Percentiles rank a stretch among this genome's conserved stretches.
These are phyloP conservation scores for Fomes fomentarius DNA, from an alignment of 1,284 basidiomycete genomes.

Conservation along the genomic window DNA sequence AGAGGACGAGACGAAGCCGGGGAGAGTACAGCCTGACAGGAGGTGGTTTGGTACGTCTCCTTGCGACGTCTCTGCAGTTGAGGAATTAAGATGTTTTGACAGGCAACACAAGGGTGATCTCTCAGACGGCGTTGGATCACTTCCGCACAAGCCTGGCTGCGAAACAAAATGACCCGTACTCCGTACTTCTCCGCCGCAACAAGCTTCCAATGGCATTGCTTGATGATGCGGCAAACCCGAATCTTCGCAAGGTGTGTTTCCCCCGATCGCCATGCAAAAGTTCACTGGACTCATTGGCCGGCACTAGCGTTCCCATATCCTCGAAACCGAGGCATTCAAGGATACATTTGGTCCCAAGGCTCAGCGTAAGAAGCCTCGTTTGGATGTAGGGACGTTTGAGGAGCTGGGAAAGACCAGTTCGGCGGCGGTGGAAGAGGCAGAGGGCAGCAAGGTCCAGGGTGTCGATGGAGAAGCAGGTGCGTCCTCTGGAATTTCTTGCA, in stretches of 20 bases:
- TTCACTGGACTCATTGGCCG: conserved; percentile 1
- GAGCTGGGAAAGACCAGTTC: conserved; percentile 78
- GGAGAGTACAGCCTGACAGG: conserved; percentile 90
- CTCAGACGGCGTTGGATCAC: conserved; percentile 93
- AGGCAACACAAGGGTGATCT: conserved; percentile 98
- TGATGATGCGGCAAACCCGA: conserved; percentile 83
- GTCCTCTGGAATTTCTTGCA: conserved; percentile 8
- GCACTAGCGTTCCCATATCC: conserved; percentile 83
- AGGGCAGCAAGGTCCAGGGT: conserved; percentile 36
- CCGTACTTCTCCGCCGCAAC: conserved; percentile 88
- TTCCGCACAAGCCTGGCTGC: conserved; percentile 85
- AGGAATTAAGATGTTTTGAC: conserved; percentile 7
- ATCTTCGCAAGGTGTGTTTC: conserved; percentile 70
- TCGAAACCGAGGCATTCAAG: conserved; percentile 90
- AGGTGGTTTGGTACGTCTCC: conserved; percentile 88
- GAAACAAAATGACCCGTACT: conserved; percentile 92
- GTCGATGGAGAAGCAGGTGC: conserved; percentile 46
- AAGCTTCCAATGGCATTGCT: conserved; percentile 95
- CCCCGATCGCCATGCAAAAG: neutral
- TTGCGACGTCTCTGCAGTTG: neutral
- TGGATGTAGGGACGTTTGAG: conserved; percentile 86
- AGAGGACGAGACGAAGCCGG: conserved; percentile 86
- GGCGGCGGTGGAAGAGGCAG: conserved; percentile 45
- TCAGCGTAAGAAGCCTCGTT: conserved; percentile 85
- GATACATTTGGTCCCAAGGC: conserved; percentile 95